A percentile compares a stretch with the other conserved stretches of the same genome.
phyloP scores from a whole-genome alignment of 352 stramenopile species.

The Peronospora belbahrii region DNA sequence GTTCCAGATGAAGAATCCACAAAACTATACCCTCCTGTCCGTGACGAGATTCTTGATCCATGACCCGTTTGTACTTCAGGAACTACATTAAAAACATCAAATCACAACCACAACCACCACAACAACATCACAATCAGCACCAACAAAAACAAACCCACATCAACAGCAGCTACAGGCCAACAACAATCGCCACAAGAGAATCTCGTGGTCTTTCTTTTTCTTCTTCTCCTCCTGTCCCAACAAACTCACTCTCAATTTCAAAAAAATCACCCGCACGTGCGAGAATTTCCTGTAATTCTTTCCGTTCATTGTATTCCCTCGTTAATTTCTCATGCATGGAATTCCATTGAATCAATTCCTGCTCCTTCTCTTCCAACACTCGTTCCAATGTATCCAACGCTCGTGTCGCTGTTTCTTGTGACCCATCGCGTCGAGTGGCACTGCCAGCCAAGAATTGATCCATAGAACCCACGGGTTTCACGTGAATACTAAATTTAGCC shows the following conservation, averaged over 20 bases:
- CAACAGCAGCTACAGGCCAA: too few relatives aligned
- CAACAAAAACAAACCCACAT: too few relatives aligned
- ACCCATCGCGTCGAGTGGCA: slow-evolving; percentile 71
- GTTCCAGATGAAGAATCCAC: slow-evolving; percentile 18
- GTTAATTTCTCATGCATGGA: slow-evolving; percentile 96
- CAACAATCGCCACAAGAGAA: too few relatives aligned
- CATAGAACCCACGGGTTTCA: slow-evolving; percentile 59
- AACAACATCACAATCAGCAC: neutral
- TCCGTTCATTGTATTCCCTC: slow-evolving; percentile 95
- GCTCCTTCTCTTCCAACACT: slow-evolving; percentile 94
- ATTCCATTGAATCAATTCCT: slow-evolving; percentile 95
- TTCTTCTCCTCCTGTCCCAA: too few relatives aligned
- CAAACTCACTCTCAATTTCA: slow-evolving; percentile 65
- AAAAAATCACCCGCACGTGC: slow-evolving; percentile 75
- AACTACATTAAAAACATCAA: slow-evolving; percentile 24
- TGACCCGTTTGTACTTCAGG: slow-evolving; percentile 47
- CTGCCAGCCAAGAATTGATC: slow-evolving; percentile 72
- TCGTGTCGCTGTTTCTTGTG: slow-evolving; percentile 67
- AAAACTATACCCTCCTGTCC: slow-evolving; percentile 47
- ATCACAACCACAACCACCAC: neutral
- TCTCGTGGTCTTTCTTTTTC: too few relatives aligned
- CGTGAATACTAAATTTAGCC: slow-evolving; percentile 88
- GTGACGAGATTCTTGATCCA: slow-evolving; percentile 46
- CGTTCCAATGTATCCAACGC: slow-evolving; percentile 93
- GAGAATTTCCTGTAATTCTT: slow-evolving; percentile 83